Evolutionary conservation across 2,329 filamentous ascomycete genomes (phyloP), one percentile per base, ranked within the genome.

Genomic region (Fusarium sublunatum): DNA sequence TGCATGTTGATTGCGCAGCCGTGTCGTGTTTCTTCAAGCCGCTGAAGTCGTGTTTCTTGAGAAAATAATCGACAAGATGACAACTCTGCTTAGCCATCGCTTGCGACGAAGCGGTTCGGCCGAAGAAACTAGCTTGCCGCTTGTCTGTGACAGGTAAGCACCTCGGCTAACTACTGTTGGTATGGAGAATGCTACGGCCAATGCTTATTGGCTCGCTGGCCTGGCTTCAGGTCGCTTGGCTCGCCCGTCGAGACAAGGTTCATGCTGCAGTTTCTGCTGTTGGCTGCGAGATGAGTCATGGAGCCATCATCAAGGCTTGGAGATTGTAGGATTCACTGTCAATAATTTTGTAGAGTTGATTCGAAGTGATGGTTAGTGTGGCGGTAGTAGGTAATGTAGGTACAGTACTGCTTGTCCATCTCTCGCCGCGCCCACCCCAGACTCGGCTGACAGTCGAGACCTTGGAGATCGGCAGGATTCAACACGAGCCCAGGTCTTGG

Each of bases 161-260:
- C 56, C 57, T 59, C 55, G 57, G 55, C 19, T 61, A 60, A 43
- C 24, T 7, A 13, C 6, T 34, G 11, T 26, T 15, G 15, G 19
- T 2, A n/a, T n/a, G 47, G 28, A 28, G 31, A 43, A 44, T n/a
- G 9, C 32, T 34, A 13, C 11, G 8, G 8, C 6, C 24, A 40
- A 15, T 40, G 6, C 55, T 29, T 15, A 60, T 60, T 60, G 57
- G 57, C 22, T 32, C 4, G 9, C 15, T 22, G 8, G 10, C 15
- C 28, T n/a, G 26, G 41, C 15, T 38, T 42, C 49, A 38, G 35
- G 55, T 55, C 28, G 48, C 56, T 49, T 60, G 48, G 55, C 57
- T 39, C 36, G 41, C 8, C 22, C 35, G 19, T 25, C 48, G 28
- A 47, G 47, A 39, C 57, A 40, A 42, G 6, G 55, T 38, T 43